Evolutionary conservation across 805 yeast species (phyloP).

Genomic region (Wickerhamomyces bisporus): DNA sequence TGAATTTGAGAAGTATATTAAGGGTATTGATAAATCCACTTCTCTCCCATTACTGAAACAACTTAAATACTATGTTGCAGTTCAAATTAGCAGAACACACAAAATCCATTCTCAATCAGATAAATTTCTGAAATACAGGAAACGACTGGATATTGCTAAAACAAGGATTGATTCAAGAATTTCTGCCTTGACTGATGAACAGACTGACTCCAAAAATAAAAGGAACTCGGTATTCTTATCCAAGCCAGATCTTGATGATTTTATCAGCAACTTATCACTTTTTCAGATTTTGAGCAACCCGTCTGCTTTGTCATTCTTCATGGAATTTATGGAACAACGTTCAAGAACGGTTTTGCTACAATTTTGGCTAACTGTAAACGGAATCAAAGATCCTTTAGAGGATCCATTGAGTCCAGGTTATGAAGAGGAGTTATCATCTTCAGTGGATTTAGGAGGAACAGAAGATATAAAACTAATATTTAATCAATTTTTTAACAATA

Average conservation of each 20-base stretch:
- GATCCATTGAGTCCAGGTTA: constrained; percentile 29
- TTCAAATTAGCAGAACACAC: constrained; percentile 40
- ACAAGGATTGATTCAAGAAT: constrained; percentile 26
- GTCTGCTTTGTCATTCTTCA: constrained; percentile 41
- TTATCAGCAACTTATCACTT: constrained; percentile 28
- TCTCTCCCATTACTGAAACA: constrained; percentile 43
- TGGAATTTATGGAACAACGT: constrained; percentile 51
- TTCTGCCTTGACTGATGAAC: constrained; percentile 15
- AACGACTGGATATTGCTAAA: constrained; percentile 28
- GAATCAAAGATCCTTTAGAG: constrained; percentile 67
- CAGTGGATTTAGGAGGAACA: constrained; percentile 37
- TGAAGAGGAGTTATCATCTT: constrained; percentile 21
- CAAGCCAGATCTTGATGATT: constrained; percentile 17
- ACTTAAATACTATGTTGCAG: constrained; percentile 39
- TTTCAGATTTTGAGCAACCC: constrained; percentile 44
- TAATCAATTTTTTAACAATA: constrained; percentile 33
- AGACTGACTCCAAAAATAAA: not conserved
- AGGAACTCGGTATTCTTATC: constrained; percentile 7
- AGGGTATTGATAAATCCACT: constrained; percentile 27
- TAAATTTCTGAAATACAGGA: constrained; percentile 22
- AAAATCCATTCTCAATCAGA: constrained; percentile 26
- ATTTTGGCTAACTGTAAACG: constrained; percentile 64
- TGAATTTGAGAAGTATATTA: constrained; percentile 36
- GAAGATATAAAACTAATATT: constrained; percentile 52
- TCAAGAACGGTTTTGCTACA: constrained; percentile 43